Base-by-base conservation (phyloP, 2,329 filamentous ascomycete genomes). In the Fusarium pseudoanthophilum region DNA sequence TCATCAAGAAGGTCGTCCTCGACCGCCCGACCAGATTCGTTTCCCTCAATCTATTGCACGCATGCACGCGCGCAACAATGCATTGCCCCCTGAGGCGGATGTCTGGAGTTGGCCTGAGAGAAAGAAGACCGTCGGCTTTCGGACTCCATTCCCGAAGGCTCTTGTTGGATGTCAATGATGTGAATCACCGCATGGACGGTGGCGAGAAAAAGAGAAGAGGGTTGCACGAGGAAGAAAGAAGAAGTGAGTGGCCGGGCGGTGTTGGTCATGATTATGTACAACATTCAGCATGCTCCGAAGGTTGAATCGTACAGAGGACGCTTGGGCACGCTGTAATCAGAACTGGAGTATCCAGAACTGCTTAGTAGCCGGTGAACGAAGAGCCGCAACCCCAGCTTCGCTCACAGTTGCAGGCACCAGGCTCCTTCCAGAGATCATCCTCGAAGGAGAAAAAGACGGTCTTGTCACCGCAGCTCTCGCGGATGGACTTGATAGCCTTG, bases 401-500 rank as follows among this genome's bases (percentile, higher is more conserved):
- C 91, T 98, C 95, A 78, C 95, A 94, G 70, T 84, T 84, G 83
- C 91, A 93, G 39, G 84, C 81, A 75, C 92, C 92, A 36, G 88
- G 83, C 45, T 84, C 78, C 91, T 98, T 98, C 95, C 95, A 98
- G 76, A 83, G 73, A 82, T 98, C 95, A 79, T 97, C 86, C 78
- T 89, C 86, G 84, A 88, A 94, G 76, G 91, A 93, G 90, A 98
- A 97, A 86, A 97, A 91, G 82, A 94, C 91, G 48, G 90, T 89
- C 84, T 91, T 88, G 78, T 87, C 84, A 79, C 94, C 94, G 66
- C 89, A 88, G 71, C 84, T 84, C 77, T 88, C 78, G 74, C 91
- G 84, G 80, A 98, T 95, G 65, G 89, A 89, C 73, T 88, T 81
- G 81, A 98, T 90, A 77, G 95, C 95, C 48, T 79, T 82, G 57